Percentiles rank a stretch among this genome's conserved stretches.
These are phyloP conservation scores for Boeremia lycopersici DNA, from an alignment of 2,329 filamentous ascomycete genomes.

Conservation along the genomic window DNA sequence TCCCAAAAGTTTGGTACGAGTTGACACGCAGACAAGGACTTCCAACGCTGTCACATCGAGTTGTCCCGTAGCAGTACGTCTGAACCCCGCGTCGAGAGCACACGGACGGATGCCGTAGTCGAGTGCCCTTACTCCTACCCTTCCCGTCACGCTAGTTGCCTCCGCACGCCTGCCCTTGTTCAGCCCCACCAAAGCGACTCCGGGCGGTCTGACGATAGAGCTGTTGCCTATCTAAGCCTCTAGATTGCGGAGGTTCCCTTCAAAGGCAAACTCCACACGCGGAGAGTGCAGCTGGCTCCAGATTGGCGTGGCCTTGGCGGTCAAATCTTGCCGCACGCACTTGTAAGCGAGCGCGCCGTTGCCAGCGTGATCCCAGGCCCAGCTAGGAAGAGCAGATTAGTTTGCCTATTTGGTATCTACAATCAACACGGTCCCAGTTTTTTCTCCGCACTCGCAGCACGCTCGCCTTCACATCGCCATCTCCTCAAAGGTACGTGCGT, in stretches of 20 bases:
- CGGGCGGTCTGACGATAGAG: not conserved
- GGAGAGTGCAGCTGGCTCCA: not conserved
- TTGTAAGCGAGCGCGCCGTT: not conserved
- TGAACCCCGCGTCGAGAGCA: constrained; percentile 1
- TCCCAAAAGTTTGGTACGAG: not conserved
- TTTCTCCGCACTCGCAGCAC: not conserved
- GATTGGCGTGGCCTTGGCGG: not conserved
- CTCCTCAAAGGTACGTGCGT: not conserved
- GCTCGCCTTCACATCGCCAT: not conserved
- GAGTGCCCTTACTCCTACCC: constrained; percentile 7
- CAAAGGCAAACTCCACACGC: not conserved
- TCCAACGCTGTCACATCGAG: not conserved
- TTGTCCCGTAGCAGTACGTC: not conserved
- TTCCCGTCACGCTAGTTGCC: constrained; percentile 6
- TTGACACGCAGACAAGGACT: not conserved
- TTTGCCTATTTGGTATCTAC: not conserved
- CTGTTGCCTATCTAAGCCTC: not conserved
- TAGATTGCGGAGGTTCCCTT: not conserved
- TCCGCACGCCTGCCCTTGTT: constrained; percentile 1
- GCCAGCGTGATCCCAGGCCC: not conserved
- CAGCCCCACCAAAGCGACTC: not conserved
- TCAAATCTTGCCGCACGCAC: not conserved
- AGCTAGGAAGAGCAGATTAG: not conserved
- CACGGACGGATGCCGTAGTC: not conserved
- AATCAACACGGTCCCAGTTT: not conserved